Percentiles rank a stretch among this genome's conserved stretches.
These are phyloP conservation scores for Trichoderma citrinoviride DNA, from an alignment of 2,329 filamentous ascomycete species.

Conservation along the genomic window DNA sequence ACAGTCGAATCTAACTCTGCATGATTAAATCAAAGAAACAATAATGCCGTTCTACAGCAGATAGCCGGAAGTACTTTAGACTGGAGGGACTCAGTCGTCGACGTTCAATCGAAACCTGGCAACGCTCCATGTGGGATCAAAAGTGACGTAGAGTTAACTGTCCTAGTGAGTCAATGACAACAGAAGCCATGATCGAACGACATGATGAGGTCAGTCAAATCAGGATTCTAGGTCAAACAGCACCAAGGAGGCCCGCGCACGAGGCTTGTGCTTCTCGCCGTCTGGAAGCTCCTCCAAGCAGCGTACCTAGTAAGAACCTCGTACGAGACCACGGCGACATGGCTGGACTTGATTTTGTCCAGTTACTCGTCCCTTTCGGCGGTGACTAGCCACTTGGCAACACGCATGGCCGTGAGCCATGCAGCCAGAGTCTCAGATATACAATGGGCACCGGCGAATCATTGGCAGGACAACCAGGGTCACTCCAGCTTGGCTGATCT, in stretches of 20 bases:
- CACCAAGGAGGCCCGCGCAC: not conserved
- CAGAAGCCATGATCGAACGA: not conserved
- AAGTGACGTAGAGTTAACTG: not conserved
- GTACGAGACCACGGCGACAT: not conserved
- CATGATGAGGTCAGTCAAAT: slow-evolving; percentile 6
- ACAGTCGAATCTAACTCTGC: not conserved
- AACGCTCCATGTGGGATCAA: not conserved
- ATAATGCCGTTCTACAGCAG: not conserved
- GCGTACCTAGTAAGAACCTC: not conserved
- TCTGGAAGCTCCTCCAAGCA: not conserved
- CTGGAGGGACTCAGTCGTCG: not conserved
- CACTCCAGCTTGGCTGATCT: slow-evolving; percentile 5
- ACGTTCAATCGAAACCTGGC: not conserved
- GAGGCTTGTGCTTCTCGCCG: not conserved
- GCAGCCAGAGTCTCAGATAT: slow-evolving; percentile 3
- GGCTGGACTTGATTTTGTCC: not conserved
- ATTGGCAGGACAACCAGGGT: not conserved
- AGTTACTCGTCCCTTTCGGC: not conserved
- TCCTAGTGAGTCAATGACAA: not conserved
- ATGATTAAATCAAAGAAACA: not conserved
- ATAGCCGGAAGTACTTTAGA: not conserved
- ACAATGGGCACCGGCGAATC: not conserved
- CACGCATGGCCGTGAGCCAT: slow-evolving; percentile 1
- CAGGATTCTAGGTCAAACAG: not conserved
- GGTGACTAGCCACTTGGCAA: not conserved